Conservation (phyloP, 2,329 filamentous ascomycete species). For the Fusarium circinatum region DNA sequence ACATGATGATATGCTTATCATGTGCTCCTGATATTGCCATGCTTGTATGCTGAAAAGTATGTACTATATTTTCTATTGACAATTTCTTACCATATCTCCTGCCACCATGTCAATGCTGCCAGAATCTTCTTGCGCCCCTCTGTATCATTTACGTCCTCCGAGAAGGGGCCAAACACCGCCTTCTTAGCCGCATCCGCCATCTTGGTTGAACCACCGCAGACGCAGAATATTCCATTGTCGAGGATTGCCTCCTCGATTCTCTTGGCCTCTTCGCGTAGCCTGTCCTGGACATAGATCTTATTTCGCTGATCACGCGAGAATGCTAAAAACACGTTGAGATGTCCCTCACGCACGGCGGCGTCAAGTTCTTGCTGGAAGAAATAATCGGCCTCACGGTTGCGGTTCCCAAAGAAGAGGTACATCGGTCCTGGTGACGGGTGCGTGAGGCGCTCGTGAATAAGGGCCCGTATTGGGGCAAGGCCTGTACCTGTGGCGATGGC, state of each 20-base stretch:
- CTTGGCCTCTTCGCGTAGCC: slow-evolving; percentile 57
- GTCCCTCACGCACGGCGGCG: slow-evolving; percentile 22
- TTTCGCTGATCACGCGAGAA: slow-evolving; percentile 60
- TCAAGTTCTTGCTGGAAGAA: slow-evolving; percentile 85
- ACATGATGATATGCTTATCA: neutral
- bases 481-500: slow-evolving; percentile 89
- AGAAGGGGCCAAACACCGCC: slow-evolving; percentile 62
- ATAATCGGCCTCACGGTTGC: slow-evolving; percentile 79
- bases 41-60: neutral
- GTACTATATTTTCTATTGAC: neutral
- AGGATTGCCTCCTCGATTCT: slow-evolving; percentile 49
- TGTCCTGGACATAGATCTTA: slow-evolving; percentile 67
- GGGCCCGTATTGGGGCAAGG: slow-evolving; percentile 82
- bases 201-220: slow-evolving; percentile 67
- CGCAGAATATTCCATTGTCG: slow-evolving; percentile 57
- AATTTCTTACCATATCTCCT: slow-evolving; percentile 65
- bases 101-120: slow-evolving; percentile 59
- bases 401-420: slow-evolving; percentile 85
- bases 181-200: slow-evolving; percentile 67
- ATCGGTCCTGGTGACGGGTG: slow-evolving; percentile 50
- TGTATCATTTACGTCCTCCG: slow-evolving; percentile 49
- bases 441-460: slow-evolving; percentile 77
- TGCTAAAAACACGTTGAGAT: slow-evolving; percentile 54
- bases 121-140: slow-evolving; percentile 53
- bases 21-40: neutral